Percentiles rank a stretch among this genome's conserved stretches.
Conservation (phyloP, 2,329 filamentous ascomycete genomes). For the Pseudopithomyces maydicus region DNA sequence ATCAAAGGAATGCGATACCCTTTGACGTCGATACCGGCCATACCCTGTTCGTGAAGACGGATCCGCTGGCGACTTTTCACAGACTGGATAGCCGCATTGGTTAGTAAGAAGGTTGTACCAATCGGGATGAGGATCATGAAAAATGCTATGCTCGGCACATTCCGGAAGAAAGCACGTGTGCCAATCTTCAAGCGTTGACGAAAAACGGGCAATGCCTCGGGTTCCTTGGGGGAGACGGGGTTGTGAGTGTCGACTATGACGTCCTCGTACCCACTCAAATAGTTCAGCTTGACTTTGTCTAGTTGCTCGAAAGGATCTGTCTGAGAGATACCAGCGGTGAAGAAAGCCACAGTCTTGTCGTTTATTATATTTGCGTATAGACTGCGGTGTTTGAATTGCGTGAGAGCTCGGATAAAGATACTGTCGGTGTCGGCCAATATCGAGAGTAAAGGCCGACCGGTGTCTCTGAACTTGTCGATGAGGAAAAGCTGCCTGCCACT, state of each 20-base stretch:
- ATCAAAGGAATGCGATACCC: conserved; percentile 75
- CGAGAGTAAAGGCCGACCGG: conserved; percentile 77
- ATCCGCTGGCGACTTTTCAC: conserved; percentile 76
- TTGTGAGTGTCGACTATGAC: conserved; percentile 73
- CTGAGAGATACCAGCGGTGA: conserved; percentile 78
- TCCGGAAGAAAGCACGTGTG: conserved; percentile 51
- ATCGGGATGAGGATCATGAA: conserved; percentile 76
- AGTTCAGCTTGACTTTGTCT: conserved; percentile 72
- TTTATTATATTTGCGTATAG: conserved; percentile 89
- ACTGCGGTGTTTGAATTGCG: conserved; percentile 74
- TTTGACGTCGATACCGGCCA: conserved; percentile 68
- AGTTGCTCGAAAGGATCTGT: conserved; percentile 77
- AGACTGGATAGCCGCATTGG: conserved; percentile 79
- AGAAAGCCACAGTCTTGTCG: conserved; percentile 80
- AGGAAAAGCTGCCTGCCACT: conserved; percentile 88
- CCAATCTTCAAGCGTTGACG: conserved; percentile 41
- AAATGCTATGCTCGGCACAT: conserved; percentile 67
- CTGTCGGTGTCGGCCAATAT: conserved; percentile 82
- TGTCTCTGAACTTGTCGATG: conserved; percentile 84
- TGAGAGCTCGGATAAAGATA: conserved; percentile 82
- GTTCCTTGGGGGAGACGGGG: conserved; percentile 60
- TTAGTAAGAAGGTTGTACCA: conserved; percentile 70
- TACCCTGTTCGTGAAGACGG: conserved; percentile 72
- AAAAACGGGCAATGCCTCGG: conserved; percentile 39
- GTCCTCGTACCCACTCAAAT: conserved; percentile 72